Conservation (phyloP, 768 basidiomycete species). For the Mycena leptocephala region DNA sequence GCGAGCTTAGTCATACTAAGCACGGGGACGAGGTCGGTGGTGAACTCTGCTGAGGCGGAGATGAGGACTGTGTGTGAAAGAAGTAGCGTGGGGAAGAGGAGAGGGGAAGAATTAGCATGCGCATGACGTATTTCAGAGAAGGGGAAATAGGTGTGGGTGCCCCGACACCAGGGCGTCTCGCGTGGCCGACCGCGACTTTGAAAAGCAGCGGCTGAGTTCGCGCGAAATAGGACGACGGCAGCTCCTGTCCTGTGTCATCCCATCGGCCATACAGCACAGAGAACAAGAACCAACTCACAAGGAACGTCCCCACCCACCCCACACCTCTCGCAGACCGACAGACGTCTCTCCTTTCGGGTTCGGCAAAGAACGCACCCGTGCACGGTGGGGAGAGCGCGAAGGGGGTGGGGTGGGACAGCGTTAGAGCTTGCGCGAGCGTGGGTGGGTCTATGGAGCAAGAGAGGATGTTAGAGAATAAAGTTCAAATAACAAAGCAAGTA, state of each 20-base stretch:
- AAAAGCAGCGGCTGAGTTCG: no score
- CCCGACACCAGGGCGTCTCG: no score
- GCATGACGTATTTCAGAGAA: no score
- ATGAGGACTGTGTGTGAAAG: slow-evolving; percentile 21
- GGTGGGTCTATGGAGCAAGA: neutral
- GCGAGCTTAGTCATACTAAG: slow-evolving; percentile 34
- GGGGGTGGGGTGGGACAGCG: slow-evolving; percentile 8
- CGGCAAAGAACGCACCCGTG: slow-evolving; percentile 24
- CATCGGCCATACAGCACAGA: no score
- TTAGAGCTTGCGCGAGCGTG: neutral
- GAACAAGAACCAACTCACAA: slow-evolving; percentile 14
- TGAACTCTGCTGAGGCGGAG: slow-evolving; percentile 34
- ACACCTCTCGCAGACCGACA: slow-evolving; percentile 2
- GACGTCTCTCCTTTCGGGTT: neutral
- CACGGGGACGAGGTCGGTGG: slow-evolving; percentile 38
- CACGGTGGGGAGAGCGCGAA: slow-evolving; percentile 20
- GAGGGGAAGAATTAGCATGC: neutral
- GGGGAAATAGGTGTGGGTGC: no score
- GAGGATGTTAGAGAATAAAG: neutral
- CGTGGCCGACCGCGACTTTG: neutral
- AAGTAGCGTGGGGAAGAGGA: no score
- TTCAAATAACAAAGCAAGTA: neutral
- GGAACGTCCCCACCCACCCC: slow-evolving; percentile 10
- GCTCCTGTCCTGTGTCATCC: no score
- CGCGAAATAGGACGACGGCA: no score